Conservation (phyloP, 192 early-diverging fungal genomes). For the Coemansia sp. region DNA sequence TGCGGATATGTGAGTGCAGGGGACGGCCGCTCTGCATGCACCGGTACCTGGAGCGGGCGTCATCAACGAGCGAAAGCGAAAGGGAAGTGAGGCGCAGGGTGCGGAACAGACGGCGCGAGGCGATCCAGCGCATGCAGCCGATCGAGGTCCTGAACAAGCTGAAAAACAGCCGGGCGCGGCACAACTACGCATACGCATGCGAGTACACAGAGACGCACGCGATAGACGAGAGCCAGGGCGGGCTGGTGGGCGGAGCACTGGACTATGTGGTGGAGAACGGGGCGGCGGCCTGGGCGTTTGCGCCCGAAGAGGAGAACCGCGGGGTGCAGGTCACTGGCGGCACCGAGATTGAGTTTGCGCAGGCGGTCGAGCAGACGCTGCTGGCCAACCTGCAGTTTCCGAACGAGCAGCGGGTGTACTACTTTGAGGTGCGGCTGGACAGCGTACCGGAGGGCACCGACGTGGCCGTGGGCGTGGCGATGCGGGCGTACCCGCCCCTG, state of each 20-base stretch:
- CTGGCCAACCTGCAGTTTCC: slow-evolving; percentile 46
- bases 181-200: slow-evolving; percentile 38
- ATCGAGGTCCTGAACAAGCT: slow-evolving; percentile 29
- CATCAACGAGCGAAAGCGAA: background rate
- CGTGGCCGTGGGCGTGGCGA: slow-evolving; percentile 66
- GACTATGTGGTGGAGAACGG: slow-evolving; percentile 43
- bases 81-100: background rate
- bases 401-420: slow-evolving; percentile 49
- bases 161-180: slow-evolving; percentile 19
- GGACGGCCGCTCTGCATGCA: no score
- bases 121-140: slow-evolving; percentile 21
- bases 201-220: slow-evolving; percentile 56
- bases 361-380: slow-evolving; percentile 36
- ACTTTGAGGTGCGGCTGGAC: slow-evolving; percentile 43
- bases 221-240: slow-evolving; percentile 38
- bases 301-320: slow-evolving; percentile 11
- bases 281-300: slow-evolving; percentile 43
- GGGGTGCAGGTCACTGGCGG: slow-evolving; percentile 21
- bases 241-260: slow-evolving; percentile 19
- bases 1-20: slow-evolving; percentile 3
- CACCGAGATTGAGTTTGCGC: slow-evolving; percentile 37
- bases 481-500: slow-evolving; percentile 62
- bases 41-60: no score
- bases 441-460: slow-evolving; percentile 58
- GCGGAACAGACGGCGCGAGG: slow-evolving; percentile 12